These are phyloP conservation scores for Colletotrichum sublineola DNA, from an alignment of 2,329 filamentous ascomycete genomes.

Conservation along the genomic window DNA sequence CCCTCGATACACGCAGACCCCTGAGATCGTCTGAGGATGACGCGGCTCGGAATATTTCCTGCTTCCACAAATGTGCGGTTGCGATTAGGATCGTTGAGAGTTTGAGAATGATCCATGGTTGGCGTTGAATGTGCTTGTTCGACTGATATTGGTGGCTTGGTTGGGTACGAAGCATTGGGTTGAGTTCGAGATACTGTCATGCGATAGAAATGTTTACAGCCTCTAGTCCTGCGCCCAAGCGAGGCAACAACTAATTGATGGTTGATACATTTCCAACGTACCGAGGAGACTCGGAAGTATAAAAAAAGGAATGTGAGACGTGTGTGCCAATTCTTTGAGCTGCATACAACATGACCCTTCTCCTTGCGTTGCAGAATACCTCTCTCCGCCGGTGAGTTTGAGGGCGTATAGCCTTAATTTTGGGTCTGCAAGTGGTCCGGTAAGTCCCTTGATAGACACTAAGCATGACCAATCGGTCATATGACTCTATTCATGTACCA, in stretches of 20 bases:
- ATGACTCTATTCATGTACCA: background rate
- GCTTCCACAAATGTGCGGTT: background rate
- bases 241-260: no score
- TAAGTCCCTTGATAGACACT: background rate
- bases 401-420: background rate
- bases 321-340: background rate
- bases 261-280: no score
- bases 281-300: no score
- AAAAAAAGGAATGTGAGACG: background rate
- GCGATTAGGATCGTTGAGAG: background rate
- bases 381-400: background rate
- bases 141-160: background rate
- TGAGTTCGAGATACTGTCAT: background rate
- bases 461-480: no score
- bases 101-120: background rate
- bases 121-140: background rate
- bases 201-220: no score
- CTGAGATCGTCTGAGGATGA: background rate
- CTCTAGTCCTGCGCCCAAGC: background rate
- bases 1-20: background rate
- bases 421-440: background rate
- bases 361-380: background rate
- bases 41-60: background rate
- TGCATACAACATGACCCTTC: background rate
- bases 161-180: slow-evolving; percentile 10